Conservation (phyloP, 345 rosid genomes). For the Eucalyptus paniculata region DNA sequence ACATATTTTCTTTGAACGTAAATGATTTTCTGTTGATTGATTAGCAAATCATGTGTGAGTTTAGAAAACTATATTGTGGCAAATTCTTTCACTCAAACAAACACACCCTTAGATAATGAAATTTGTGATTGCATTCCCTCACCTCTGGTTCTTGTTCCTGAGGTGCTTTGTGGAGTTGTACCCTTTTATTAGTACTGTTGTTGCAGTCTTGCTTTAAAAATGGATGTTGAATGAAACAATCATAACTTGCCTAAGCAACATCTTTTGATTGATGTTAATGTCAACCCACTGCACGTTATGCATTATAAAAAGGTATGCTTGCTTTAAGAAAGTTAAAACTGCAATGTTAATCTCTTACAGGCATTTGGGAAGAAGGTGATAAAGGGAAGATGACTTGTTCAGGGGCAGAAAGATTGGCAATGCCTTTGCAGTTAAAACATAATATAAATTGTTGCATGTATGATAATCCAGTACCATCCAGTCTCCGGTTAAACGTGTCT, state of each 20-base stretch:
- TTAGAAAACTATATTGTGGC: neutral
- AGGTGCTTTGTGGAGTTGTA: neutral
- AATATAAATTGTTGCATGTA: neutral
- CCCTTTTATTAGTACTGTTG: neutral
- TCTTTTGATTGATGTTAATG: neutral
- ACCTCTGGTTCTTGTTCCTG: neutral
- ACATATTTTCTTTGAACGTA: neutral
- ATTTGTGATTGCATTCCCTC: neutral
- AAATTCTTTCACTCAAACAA: neutral
- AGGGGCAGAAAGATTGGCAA: conserved; percentile 16
- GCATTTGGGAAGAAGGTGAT: neutral
- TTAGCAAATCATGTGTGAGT: neutral
- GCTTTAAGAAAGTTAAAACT: neutral
- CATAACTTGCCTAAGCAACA: neutral
- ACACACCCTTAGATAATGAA: neutral
- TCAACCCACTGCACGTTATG: neutral
- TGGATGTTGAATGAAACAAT: neutral
- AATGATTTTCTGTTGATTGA: neutral
- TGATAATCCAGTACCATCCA: neutral
- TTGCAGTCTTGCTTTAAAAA: neutral
- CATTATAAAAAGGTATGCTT: neutral
- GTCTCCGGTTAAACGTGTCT: neutral
- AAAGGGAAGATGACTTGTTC: neutral
- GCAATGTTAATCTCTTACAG: neutral
- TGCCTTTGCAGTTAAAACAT: conserved; percentile 10